Evolutionary conservation across 2,329 filamentous ascomycete species (phyloP).

Genomic region (Penicillium psychrosexuale): DNA sequence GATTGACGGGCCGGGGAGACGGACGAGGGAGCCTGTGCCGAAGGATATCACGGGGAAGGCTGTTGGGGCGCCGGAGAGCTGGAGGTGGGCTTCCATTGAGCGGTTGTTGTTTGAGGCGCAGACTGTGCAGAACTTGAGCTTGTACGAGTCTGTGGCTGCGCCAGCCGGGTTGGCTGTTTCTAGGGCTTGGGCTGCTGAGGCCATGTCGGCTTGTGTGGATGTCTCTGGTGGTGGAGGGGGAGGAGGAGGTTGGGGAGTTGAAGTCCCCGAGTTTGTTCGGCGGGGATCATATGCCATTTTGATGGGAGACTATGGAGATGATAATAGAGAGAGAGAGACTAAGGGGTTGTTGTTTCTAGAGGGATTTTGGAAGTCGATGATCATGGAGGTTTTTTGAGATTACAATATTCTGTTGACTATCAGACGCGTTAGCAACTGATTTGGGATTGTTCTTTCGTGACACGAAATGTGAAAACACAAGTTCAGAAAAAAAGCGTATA

Average conservation of each 20-base stretch:
- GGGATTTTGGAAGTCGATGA: conserved; percentile 12
- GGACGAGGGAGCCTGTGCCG: conserved; percentile 90
- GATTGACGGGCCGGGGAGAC: conserved; percentile 85
- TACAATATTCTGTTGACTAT: conserved; percentile 35
- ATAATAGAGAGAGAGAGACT: conserved; percentile 9
- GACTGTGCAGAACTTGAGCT: conserved; percentile 96
- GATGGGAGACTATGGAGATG: conserved; percentile 16
- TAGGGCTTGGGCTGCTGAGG: conserved; percentile 7
- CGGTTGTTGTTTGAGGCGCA: conserved; percentile 98
- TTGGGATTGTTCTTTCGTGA: not conserved
- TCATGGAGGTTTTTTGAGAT: conserved; percentile 37
- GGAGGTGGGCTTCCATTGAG: conserved; percentile 99
- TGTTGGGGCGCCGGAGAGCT: conserved; percentile 76
- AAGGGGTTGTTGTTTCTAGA: conserved; percentile 9
- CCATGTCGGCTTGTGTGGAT: conserved; percentile 24
- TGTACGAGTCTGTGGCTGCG: conserved; percentile 61
- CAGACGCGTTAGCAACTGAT: conserved; percentile 25
- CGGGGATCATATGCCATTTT: conserved; percentile 53
- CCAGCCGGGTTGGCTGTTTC: conserved; percentile 6
- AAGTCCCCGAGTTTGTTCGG: conserved; percentile 47
- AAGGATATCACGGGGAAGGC: conserved; percentile 97
- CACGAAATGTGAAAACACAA: conserved; percentile 4
- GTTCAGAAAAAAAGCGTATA: conserved; percentile 49
- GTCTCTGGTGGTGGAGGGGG: conserved; percentile 46
- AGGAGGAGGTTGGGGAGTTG: conserved; percentile 43